Percentiles rank a stretch among this genome's conserved stretches.
These are phyloP conservation scores for Globisporangium echinulatum DNA, from an alignment of 352 stramenopile species.

Conservation along the genomic window DNA sequence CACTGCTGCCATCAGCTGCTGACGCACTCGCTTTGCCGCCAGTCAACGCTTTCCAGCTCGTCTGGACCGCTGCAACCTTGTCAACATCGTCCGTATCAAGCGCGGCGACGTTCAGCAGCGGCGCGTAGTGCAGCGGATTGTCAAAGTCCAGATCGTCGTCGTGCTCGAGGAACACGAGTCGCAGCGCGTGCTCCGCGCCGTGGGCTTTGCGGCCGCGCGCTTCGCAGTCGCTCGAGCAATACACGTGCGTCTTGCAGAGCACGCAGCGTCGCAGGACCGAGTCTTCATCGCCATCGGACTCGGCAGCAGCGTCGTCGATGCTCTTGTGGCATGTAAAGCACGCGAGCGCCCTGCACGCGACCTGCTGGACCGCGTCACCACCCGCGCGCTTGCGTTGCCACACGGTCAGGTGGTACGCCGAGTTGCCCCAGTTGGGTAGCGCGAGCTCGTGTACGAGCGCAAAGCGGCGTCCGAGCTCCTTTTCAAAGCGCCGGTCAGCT, in stretches of 20 bases:
- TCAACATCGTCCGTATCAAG: constrained; percentile 21
- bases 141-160: constrained; percentile 56
- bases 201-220: constrained; percentile 30
- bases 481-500: constrained; percentile 60
- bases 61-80: constrained; percentile 30
- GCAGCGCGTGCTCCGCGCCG: constrained; percentile 56
- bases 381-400: constrained; percentile 41
- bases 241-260: constrained; percentile 77
- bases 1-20: no score
- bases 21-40: no score
- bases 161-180: constrained; percentile 59
- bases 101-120: constrained; percentile 28
- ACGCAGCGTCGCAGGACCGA: constrained; percentile 51
- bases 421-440: constrained; percentile 79
- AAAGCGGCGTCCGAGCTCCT: constrained; percentile 47
- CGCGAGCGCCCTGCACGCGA: constrained; percentile 8
- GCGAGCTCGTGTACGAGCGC: constrained; percentile 38
- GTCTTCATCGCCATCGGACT: constrained; percentile 16
- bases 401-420: constrained; percentile 64
- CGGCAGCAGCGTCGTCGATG: constrained; percentile 18
- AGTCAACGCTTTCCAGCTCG: constrained; percentile 35
- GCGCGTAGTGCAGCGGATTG: constrained; percentile 53
- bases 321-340: constrained; percentile 52
- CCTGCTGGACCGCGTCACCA: not conserved
- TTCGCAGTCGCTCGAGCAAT: constrained; percentile 56